These are phyloP conservation scores for Mucor lusitanicus DNA, from an alignment of 371 early-diverging fungal genomes.

Conservation along the genomic window DNA sequence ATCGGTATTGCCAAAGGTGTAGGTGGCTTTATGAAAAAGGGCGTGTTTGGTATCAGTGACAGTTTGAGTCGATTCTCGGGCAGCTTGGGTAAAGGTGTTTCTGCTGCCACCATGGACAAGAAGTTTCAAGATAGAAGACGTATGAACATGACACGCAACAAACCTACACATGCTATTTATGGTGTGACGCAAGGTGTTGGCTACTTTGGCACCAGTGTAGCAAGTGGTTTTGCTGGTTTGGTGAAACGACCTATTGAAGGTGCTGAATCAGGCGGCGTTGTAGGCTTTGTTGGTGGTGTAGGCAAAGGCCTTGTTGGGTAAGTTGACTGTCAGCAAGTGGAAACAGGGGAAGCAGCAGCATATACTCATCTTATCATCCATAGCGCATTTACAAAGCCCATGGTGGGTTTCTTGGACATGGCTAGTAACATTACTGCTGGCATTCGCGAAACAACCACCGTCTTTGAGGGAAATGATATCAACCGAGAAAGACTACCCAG, in stretches of 20 bases:
- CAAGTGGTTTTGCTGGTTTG: conserved; percentile 83
- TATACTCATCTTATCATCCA: not conserved
- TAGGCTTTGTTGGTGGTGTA: conserved; percentile 85
- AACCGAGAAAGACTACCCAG: conserved; percentile 86
- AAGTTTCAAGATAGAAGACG: conserved; percentile 78
- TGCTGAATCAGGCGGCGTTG: conserved; percentile 79
- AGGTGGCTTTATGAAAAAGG: conserved; percentile 68
- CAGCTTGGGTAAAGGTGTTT: conserved; percentile 85
- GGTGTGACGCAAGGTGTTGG: conserved; percentile 83
- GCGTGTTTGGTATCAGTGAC: conserved; percentile 87
- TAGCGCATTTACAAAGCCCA: conserved; percentile 84
- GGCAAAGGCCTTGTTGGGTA: conserved; percentile 83
- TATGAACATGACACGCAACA: conserved; percentile 71
- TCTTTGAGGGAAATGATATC: conserved; percentile 79
- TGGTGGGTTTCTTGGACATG: conserved; percentile 86
- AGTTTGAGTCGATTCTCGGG: conserved; percentile 85
- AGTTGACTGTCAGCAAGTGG: not conserved
- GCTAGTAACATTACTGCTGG: conserved; percentile 82
- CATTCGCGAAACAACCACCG: conserved; percentile 95
- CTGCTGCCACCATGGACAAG: conserved; percentile 86
- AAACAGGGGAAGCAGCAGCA: not conserved
- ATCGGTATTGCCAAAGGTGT: conserved; percentile 79
- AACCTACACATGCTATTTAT: conserved; percentile 79
- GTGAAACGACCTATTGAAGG: conserved; percentile 86
- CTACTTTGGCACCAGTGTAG: conserved; percentile 74